Evolutionary conservation across 129 eudicot genomes (phyloP).

Genomic region (Erigeron canadensis): DNA sequence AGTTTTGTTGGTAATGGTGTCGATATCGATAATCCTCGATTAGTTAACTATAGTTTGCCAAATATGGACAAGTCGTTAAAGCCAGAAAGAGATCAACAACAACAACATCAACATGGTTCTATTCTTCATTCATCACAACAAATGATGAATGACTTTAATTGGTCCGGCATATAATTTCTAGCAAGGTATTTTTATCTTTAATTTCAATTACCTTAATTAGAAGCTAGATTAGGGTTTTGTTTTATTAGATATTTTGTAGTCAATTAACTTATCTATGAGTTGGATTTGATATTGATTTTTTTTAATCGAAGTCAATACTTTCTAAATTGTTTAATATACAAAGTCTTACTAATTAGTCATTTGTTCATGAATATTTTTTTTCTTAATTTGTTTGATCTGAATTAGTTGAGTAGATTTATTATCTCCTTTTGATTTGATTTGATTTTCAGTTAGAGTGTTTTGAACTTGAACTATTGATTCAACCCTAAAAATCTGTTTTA

Average conservation of each 20-base stretch:
- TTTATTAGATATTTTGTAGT: not conserved
- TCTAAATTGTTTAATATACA: no score
- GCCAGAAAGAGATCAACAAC: slow-evolving; percentile 46
- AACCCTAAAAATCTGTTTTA: no score
- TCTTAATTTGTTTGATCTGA: no score
- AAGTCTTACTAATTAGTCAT: no score
- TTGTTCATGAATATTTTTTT: no score
- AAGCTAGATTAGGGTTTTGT: not conserved
- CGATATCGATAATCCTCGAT: slow-evolving; percentile 34
- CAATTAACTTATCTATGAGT: not conserved
- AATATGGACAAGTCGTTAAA: slow-evolving; percentile 35
- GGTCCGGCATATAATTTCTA: slow-evolving; percentile 41
- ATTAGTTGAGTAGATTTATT: no score
- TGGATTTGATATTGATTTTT: no score
- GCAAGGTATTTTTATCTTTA: slow-evolving; percentile 20
- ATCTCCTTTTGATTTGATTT: no score
- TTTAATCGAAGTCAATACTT: no score
- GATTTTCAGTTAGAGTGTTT: no score
- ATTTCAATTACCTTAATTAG: not conserved
- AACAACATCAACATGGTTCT: slow-evolving; percentile 45
- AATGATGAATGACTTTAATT: slow-evolving; percentile 42
- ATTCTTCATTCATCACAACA: slow-evolving; percentile 56
- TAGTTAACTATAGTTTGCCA: slow-evolving; percentile 46
- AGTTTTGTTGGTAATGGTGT: slow-evolving; percentile 29
- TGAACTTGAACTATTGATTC: no score